phyloP scores from a whole-genome alignment of 2,329 filamentous ascomycete genomes.

The Claviceps capensis region DNA sequence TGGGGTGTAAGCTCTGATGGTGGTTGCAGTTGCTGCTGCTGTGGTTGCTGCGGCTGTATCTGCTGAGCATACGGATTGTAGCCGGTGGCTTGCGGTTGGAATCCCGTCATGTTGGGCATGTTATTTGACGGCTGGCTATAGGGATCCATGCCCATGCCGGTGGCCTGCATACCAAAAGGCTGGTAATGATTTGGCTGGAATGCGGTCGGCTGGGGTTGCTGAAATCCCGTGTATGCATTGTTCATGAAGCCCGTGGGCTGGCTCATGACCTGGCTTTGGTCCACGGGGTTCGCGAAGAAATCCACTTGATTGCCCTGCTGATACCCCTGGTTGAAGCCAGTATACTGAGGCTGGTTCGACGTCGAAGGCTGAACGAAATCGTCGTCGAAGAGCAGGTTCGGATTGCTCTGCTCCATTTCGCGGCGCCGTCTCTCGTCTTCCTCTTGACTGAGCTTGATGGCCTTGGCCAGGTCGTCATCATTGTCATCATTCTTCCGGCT shows the following conservation, averaged over 20 bases:
- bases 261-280: constrained; percentile 56
- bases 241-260: constrained; percentile 65
- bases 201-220: constrained; percentile 33
- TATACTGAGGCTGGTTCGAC: constrained; percentile 53
- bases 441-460: constrained; percentile 85
- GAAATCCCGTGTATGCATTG: constrained; percentile 42
- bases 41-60: constrained; percentile 26
- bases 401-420: constrained; percentile 77
- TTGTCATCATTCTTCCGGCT: constrained; percentile 38
- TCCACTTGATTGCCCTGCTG: constrained; percentile 94
- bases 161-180: constrained; percentile 50
- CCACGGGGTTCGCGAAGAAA: constrained; percentile 92
- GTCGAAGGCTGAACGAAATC: constrained; percentile 37
- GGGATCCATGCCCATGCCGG: constrained; percentile 55
- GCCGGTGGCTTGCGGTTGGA: constrained; percentile 38
- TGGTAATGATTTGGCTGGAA: constrained; percentile 48
- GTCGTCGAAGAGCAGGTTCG: constrained; percentile 80
- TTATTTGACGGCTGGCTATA: constrained; percentile 37
- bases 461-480: constrained; percentile 86
- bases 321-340: constrained; percentile 92
- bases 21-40: constrained; percentile 8
- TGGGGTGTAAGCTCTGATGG: constrained; percentile 48
- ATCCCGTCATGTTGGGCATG: constrained; percentile 22
- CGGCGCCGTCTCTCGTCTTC: constrained; percentile 83
- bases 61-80: constrained; percentile 40